phyloP scores from a whole-genome alignment of 306 rosid genomes.

The Luffa aegyptiaca region DNA sequence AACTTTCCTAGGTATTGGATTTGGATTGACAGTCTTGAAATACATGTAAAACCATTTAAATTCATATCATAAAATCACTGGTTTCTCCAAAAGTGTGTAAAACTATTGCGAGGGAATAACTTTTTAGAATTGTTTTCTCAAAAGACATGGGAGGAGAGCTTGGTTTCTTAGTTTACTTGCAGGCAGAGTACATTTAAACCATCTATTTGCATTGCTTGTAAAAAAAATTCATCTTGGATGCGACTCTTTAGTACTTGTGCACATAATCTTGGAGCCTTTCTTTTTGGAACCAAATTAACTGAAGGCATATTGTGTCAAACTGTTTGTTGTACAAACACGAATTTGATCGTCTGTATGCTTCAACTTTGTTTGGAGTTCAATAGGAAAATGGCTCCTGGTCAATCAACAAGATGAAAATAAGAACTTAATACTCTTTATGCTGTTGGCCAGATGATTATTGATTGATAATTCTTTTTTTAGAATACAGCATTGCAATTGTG shows the following conservation, averaged over 20 bases:
- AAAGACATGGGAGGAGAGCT: not conserved
- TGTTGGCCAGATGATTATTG: not conserved
- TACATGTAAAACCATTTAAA: slow-evolving; percentile 19
- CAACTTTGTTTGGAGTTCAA: too few species aligned
- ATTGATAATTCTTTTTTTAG: too few species aligned
- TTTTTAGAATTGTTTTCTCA: not conserved
- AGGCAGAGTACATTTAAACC: not conserved
- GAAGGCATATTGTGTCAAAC: not conserved
- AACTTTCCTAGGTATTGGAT: slow-evolving; percentile 64
- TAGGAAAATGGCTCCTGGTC: too few species aligned
- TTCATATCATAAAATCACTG: too few species aligned
- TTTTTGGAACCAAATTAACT: not conserved
- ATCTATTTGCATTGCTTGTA: not conserved
- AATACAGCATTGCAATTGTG: too few species aligned
- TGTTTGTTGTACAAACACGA: not conserved
- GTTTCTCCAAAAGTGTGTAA: too few species aligned
- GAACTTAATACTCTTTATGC: too few species aligned
- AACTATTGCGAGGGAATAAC: not conserved
- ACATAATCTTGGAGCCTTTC: not conserved
- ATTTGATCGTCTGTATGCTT: not conserved
- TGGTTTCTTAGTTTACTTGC: not conserved
- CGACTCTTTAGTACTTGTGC: too few species aligned
- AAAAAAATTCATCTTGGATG: too few species aligned
- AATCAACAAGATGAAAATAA: too few species aligned
- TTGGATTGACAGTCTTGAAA: slow-evolving; percentile 34